Base-by-base conservation (phyloP, 805 yeast species). In the Saccharomycopsis schoenii region DNA sequence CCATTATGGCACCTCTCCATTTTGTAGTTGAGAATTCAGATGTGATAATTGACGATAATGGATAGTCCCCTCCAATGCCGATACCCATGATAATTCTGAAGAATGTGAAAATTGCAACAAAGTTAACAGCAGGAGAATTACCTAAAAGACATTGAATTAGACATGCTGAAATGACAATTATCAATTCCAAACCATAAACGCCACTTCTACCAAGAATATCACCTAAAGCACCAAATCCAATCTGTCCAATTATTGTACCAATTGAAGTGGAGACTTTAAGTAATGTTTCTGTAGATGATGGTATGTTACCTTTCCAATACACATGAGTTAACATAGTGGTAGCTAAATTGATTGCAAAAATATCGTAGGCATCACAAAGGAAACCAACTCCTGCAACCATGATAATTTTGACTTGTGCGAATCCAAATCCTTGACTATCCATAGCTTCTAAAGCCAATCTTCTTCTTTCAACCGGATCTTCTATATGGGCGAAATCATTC, bases 1-100 rank as follows among this genome's bases (percentile, higher is more conserved):
- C 91, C 96, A 90, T 90, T 68, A 89, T 89, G 66, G 97, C 96
- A 80, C 97, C 97, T 84, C 97, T 88, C 96, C 96, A 89, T 75
- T 88, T 89, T 67, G 97, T 90, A 62, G 97, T 89, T 29, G 97
- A 82, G 70, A 90, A 90, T 78, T 90, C 97, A 60, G 97, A 86
- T 11, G 96, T 86, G 67, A 90, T 89, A 73, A 90, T 86, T 14
- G 96, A 89, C 17, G 96, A 89, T 70, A 91, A 80, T 67, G 97
- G 97, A 74, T 90, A 90, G 77, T 90, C 97, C 80, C 97, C 97
- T 78, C 97, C 97, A 69, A 90, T 91, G 83, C 97, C 97, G 69
- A 91, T 86, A 80, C 97, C 97, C 89, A 85, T 86, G 64, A 90
- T 70, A 66, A 90, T 84, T 83, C 97, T 87, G 77, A 83, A 85